Base-by-base conservation (phyloP, 1,284 basidiomycete species). In the Moesziomyces antarcticus region DNA sequence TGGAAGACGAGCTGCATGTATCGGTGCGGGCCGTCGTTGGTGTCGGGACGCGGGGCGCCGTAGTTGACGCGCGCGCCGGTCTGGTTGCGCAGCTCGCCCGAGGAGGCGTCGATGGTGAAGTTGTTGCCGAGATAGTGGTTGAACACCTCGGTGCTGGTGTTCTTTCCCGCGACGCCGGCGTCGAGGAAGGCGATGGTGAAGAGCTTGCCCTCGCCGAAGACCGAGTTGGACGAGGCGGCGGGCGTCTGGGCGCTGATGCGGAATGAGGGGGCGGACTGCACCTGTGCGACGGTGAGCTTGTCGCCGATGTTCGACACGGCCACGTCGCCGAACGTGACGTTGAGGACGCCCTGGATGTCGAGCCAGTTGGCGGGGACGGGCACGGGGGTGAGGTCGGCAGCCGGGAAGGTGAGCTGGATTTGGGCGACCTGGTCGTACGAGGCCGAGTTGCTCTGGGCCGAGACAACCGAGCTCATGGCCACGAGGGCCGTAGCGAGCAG, bases 1-100 rank as follows among this genome's bases (percentile, higher is more conserved):
- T 73, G 60, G 64, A 72, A 66, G 56, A 78, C 73, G 56, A 78
- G 74, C 64, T 73, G 70, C 65, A 78, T 70, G 73, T 78, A 78
- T 22, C 76, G 63, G 63, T 78, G 76, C 10, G 76, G 73, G 30
- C 70, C 70, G 48, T 75, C 73, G 53, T 73, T 69, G 52, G 57
- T 67, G 13, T 60, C 68, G 22, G 73, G 73, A 18, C 60, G 50
- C 16, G 73, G 73, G 16, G 73, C 73, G 16, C 65, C 70, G 64
- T 75, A 75, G 25, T 61, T 63, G 25, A 73, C 65, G 24, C 65
- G 61, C 22, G 59, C 61, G 35, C 46, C 57, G n/a, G 64, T 58
- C 49, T 53, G 50, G 60, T 75, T 75, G 11, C 21, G 21, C n/a
- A 75, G 61, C 35, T 45, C 27, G 33, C 71, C 71, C 50, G 16